These are phyloP conservation scores for Singerocomus rubriflavus DNA, from an alignment of 1,284 basidiomycete genomes.

Conservation along the genomic window DNA sequence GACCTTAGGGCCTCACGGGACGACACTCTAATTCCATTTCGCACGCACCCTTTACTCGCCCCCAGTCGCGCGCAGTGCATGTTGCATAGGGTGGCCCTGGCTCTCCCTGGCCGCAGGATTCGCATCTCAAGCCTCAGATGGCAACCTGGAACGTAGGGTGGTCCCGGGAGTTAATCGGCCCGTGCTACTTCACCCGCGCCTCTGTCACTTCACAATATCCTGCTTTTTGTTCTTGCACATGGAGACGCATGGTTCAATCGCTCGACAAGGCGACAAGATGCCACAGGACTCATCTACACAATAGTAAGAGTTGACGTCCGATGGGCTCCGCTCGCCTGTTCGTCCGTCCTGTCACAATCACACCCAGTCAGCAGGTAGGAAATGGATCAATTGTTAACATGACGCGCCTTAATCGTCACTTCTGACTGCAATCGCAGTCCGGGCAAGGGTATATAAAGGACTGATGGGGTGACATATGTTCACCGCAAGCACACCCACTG, in stretches of 20 bases:
- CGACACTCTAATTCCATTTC: too few relatives aligned
- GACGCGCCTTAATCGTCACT: conserved; percentile 19
- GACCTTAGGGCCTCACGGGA: too few relatives aligned
- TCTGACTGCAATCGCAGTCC: neutral
- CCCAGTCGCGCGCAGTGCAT: neutral
- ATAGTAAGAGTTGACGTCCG: conserved; percentile 10
- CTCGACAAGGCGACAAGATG: neutral
- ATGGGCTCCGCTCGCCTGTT: conserved; percentile 2
- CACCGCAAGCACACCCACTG: conserved; percentile 3
- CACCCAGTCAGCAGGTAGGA: too few relatives aligned
- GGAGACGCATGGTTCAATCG: conserved; percentile 1
- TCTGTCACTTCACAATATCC: neutral
- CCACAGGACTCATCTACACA: conserved; percentile 9
- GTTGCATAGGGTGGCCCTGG: neutral
- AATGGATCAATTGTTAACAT: conserved; percentile 1
- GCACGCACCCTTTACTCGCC: neutral
- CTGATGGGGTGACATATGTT: neutral
- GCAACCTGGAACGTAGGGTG: neutral
- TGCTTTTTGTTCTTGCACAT: conserved; percentile 22
- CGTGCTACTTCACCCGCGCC: neutral
- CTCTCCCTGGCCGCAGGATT: neutral
- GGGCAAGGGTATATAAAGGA: conserved; percentile 21
- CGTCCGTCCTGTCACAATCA: conserved; percentile 4
- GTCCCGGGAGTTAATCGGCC: neutral
- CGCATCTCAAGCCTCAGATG: neutral